Base-by-base conservation (phyloP, 495 filamentous ascomycete genomes). In the Copromyces sp. region DNA sequence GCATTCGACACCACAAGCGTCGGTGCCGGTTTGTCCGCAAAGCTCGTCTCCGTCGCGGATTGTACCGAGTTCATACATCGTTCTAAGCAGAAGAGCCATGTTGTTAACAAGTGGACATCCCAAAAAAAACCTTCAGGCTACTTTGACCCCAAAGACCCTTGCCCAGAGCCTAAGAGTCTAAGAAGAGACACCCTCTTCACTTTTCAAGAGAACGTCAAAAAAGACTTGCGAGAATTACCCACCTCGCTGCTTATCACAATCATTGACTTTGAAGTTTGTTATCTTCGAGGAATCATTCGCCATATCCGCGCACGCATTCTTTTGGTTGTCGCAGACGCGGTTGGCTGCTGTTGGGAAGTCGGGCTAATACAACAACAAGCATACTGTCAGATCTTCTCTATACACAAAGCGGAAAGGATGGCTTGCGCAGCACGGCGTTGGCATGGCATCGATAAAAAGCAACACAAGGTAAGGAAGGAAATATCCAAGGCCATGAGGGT, bases 201-300 rank as follows among this genome's bases (percentile, higher is more conserved):
- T n/a, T 6, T n/a, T 59, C 3, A 29, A 5, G 37, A 14, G 6
- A 41, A 24, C 9, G 3, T 39, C 17, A 0, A 39, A 8, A 42
- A 59, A 59, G 4, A 14, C 44, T 39, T 9, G 2, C 69, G n/a
- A 12, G 39, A 35, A 38, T 2, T 40, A 40, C 82, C 77, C 41
- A 84, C 83, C 69, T 16, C 73, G 74, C 65, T 84, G 83, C 24
- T 74, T 71, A 42, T 84, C 82, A 59, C 82, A 84, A 20, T 82
- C 79, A 16, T 70, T 69, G 0, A 83, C 81, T 2, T 65, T 39
- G 69, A 83, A 81, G 35, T n/a, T 38, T 1, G 68, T 78, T 39
- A 68, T 45, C 40, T 74, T 73, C 14, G 69, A 74, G 24, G 29
- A 12, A 17, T 65, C 53, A 40, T 84, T 84, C 24, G 81, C 76